Base-by-base conservation (phyloP, 1,139 yeast genomes). In the Saccharomyces hybrid region DNA sequence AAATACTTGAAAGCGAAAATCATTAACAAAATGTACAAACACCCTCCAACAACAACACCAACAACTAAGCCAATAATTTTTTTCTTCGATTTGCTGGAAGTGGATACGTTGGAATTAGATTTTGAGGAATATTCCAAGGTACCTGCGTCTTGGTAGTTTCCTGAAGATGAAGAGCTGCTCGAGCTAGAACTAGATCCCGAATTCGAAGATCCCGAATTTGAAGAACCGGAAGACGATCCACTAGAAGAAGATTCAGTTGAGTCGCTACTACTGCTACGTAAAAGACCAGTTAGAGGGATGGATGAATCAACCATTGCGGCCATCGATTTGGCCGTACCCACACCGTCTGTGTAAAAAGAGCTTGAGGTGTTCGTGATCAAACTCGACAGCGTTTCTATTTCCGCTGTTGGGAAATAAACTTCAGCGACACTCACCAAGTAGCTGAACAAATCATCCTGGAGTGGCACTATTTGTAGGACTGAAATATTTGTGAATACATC, bases 361-460 rank as follows among this genome's bases (percentile, higher is more conserved):
- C 90, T 84, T 13, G 70, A 63, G 0, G 73, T 52, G 56, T 79
- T 71, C 51, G 72, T 70, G 47, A 86, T 69, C 50, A 75, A 69
- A 41, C 68, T 67, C 55, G 78, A 78, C 61, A 86, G 75, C 0
- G 73, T 67, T 13, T 66, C 64, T 16, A 83, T 74, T 14, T 78
- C 71, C n/a, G 69, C 69, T n/a, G 73, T 67, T 50, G 88, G 88
- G 76, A 84, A 85, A 65, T 83, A 85, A 52, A 85, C 86, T 67
- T 84, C 88, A 16, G 93, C 93, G 57, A 86, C 86, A 0, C 91
- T 83, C 54, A 85, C 84, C 49, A 86, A 78, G 67, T 86, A 86
- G 54, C 70, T 70, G 50, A 72, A 71, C 11, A 68, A 69, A 1
- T 70, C 50, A 2, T 86, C 78, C 2, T 82, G 75, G 64, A 79